Percentiles rank a stretch among this genome's conserved stretches.
These are phyloP conservation scores for Acer saccharum DNA, from an alignment of 345 rosid genomes.

Conservation along the genomic window DNA sequence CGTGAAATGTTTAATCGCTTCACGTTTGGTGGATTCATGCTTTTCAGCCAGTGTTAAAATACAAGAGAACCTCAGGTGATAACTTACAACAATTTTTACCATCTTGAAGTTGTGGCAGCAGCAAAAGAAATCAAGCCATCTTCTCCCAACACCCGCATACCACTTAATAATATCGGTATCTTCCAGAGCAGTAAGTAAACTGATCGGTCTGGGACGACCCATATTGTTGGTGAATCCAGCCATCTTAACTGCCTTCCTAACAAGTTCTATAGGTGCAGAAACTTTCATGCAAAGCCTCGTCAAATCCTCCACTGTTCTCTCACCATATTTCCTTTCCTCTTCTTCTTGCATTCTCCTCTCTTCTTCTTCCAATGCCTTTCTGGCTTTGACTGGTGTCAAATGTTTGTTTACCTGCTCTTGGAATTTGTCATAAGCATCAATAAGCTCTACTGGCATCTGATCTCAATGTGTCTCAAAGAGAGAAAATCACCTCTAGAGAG, in stretches of 20 bases:
- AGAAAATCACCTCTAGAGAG: conserved; percentile 86
- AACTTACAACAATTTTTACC: conserved; percentile 78
- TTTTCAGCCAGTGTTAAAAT: conserved; percentile 86
- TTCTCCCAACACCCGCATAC: conserved; percentile 89
- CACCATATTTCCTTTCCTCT: conserved; percentile 66
- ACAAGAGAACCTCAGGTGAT: conserved; percentile 93
- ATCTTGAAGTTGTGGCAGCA: conserved; percentile 87
- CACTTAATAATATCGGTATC: conserved; percentile 91
- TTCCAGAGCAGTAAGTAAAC: conserved; percentile 62
- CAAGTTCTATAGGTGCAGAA: conserved; percentile 74
- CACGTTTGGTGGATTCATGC: conserved; percentile 83
- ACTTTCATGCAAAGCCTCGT: conserved; percentile 78
- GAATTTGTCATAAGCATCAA: conserved; percentile 79
- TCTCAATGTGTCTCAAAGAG: conserved; percentile 71
- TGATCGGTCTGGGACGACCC: conserved; percentile 93
- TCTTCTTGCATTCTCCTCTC: conserved; percentile 63
- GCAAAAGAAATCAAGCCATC: conserved; percentile 93
- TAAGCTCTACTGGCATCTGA: conserved; percentile 71
- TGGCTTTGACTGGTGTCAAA: conserved; percentile 62
- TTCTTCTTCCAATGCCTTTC: conserved; percentile 63
- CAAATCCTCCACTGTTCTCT: conserved; percentile 70
- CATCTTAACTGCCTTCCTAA: conserved; percentile 82
- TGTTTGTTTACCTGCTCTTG: conserved; percentile 78
- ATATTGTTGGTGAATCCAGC: conserved; percentile 83
- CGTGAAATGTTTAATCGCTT: conserved; percentile 74